These are phyloP conservation scores for Posidonia australis DNA, from an alignment of 106 monocot genomes.

Conservation along the genomic window DNA sequence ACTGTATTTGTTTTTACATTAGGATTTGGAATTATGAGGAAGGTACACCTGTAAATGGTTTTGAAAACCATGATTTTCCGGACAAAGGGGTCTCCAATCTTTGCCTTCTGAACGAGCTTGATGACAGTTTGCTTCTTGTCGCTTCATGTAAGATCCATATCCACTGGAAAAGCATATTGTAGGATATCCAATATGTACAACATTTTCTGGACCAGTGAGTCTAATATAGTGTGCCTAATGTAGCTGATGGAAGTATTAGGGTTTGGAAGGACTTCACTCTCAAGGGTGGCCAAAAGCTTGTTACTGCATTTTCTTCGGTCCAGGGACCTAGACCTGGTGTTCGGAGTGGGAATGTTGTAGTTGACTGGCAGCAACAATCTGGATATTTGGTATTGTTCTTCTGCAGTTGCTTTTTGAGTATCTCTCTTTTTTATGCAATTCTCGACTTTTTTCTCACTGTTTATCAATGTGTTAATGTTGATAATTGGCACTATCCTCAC, in stretches of 20 bases:
- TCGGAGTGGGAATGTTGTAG: conserved; percentile 45
- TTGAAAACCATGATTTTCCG: conserved; percentile 70
- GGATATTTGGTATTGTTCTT: conserved; percentile 57
- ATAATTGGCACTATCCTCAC: conserved; percentile 1
- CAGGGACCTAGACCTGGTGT: conserved; percentile 36
- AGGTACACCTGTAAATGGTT: conserved; percentile 49
- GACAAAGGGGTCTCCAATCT: conserved; percentile 89
- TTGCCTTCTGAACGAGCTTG: conserved; percentile 92
- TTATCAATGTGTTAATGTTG: background rate
- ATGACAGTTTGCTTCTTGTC: conserved; percentile 85
- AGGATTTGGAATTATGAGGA: conserved; percentile 99
- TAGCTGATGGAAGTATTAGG: conserved; percentile 88
- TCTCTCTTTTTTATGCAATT: background rate
- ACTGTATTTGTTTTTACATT: background rate
- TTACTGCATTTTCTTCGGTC: conserved; percentile 86
- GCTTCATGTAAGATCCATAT: conserved; percentile 56
- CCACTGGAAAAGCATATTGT: too few relatives aligned
- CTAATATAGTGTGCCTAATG: background rate
- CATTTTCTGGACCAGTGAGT: background rate
- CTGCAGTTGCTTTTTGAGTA: background rate
- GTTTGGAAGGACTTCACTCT: conserved; percentile 76
- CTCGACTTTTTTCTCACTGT: conserved; percentile 5
- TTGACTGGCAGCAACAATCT: conserved; percentile 95
- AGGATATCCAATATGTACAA: background rate
- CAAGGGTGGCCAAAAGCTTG: conserved; percentile 69